Evolutionary conservation across 108 stramenopile species (phyloP), one percentile per base, ranked within the genome.

Genomic region (Pseudonitzschia multiseries): DNA sequence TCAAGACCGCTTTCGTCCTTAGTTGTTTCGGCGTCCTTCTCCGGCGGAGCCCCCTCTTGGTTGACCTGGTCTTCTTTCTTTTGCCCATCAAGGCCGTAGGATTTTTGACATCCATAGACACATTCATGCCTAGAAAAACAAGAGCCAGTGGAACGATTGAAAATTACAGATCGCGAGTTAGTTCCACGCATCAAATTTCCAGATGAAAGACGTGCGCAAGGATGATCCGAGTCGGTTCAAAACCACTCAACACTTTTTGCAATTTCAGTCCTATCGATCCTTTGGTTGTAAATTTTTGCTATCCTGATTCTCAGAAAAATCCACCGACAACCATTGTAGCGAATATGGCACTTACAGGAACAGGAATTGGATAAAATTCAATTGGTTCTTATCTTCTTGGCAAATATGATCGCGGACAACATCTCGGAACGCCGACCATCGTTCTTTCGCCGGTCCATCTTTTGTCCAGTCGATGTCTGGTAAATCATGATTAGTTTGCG

Each of bases 341-440:
- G 2, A 36, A 36, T 6, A 36, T 5, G 6, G 36, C 29, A 91
- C 90, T 63, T 92, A 92, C 18, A 60, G 43, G 71, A 81, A 90
- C 21, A 96, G 65, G 66, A 93, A 94, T 44, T 82, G 81, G 3
- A 96, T 26, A 72, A 96, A 96, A 75, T 96, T 96, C 33, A 88
- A 81, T 66, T 94, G 84, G 18, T 74, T 76, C 21, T 70, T 61
- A 72, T 93, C 95, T 75, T 96, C 93, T 20, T 83, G 75, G 42
- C 93, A 83, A 54, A 96, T 89, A 70, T 94, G 92, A 28, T 83
- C 72, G 44, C 91, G 86, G 48, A 86, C 82, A 9, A 81, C 77
- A 70, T 86, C 77, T 52, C 92, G 92, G 72, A 93, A 96, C 5
- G 84, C 83, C 68, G 82, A 80, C 83, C 95, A 93, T 33, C 89